phyloP scores from a whole-genome alignment of 2,329 filamentous ascomycete genomes.

The Penicillium sp. region DNA sequence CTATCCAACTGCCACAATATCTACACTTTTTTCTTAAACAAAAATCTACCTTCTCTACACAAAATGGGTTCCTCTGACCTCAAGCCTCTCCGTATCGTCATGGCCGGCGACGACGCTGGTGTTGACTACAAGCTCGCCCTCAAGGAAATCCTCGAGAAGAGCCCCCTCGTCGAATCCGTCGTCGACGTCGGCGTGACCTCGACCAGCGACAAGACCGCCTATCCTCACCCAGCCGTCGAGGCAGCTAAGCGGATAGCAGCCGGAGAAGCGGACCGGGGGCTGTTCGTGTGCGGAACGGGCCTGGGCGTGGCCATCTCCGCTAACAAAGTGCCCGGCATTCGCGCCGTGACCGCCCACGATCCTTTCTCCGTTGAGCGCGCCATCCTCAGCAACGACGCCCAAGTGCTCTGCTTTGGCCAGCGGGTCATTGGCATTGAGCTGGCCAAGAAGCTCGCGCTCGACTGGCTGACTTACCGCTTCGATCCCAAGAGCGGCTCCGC shows the following conservation, averaged over 20 bases:
- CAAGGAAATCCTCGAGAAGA: constrained; percentile 65
- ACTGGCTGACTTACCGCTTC: constrained; percentile 83
- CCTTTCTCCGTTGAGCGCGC: constrained; percentile 78
- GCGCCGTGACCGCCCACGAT: constrained; percentile 87
- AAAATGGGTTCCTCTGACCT: constrained; percentile 30
- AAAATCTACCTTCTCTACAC: not conserved
- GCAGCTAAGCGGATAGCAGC: constrained; percentile 56
- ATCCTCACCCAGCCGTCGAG: constrained; percentile 72
- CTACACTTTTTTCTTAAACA: not conserved
- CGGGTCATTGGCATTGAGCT: constrained; percentile 77
- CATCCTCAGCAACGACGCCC: constrained; percentile 78
- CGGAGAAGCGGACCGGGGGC: constrained; percentile 65
- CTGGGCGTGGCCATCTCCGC: constrained; percentile 84
- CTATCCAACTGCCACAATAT: not conserved
- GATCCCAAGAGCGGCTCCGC: constrained; percentile 63
- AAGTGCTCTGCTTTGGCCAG: constrained; percentile 84
- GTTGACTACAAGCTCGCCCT: constrained; percentile 74
- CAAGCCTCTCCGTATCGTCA: constrained; percentile 54
- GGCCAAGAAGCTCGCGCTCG: constrained; percentile 69
- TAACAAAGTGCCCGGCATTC: constrained; percentile 79
- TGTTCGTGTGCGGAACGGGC: constrained; percentile 78
- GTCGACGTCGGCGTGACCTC: constrained; percentile 70
- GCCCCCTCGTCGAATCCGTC: constrained; percentile 63
- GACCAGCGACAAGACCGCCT: constrained; percentile 70
- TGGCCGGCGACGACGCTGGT: constrained; percentile 69